phyloP scores from a whole-genome alignment of 1,284 basidiomycete species.

The Agaricales sp. region DNA sequence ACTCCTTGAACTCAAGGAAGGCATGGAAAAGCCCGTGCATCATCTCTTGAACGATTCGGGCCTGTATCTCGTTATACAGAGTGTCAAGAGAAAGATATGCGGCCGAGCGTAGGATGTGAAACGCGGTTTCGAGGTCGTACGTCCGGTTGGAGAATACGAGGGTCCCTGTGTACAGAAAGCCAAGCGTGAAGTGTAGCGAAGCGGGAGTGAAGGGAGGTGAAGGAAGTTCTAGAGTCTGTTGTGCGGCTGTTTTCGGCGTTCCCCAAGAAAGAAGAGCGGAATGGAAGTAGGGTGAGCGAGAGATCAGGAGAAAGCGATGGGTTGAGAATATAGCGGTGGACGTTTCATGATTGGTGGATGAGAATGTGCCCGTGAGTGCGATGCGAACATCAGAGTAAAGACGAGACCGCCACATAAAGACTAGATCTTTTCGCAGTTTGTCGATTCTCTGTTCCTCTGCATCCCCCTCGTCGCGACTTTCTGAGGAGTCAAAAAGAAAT shows the following conservation, averaged over 20 bases:
- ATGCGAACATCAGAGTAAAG: constrained; percentile 88
- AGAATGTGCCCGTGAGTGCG: constrained; percentile 57
- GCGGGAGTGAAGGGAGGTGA: constrained; percentile 94
- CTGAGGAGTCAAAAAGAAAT: constrained; percentile 73
- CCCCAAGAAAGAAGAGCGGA: constrained; percentile 58
- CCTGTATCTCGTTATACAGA: constrained; percentile 72
- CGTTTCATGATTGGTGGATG: constrained; percentile 49
- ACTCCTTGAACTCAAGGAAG: constrained; percentile 66
- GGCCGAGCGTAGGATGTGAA: constrained; percentile 81
- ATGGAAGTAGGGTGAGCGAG: constrained; percentile 83
- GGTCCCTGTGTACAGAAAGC: constrained; percentile 90
- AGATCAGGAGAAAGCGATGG: constrained; percentile 88
- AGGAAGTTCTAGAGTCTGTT: constrained; percentile 62
- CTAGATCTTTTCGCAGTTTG: constrained; percentile 83
- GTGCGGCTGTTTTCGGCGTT: constrained; percentile 18
- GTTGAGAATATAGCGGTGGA: constrained; percentile 80
- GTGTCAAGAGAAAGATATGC: constrained; percentile 73
- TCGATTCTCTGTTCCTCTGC: constrained; percentile 69
- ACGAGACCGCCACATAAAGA: constrained; percentile 93
- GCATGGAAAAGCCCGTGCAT: constrained; percentile 82
- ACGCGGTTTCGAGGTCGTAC: constrained; percentile 87
- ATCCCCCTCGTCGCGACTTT: constrained; percentile 39
- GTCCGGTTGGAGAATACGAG: constrained; percentile 88
- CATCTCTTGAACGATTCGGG: constrained; percentile 78
- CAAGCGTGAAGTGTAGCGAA: constrained; percentile 89